phyloP scores from a whole-genome alignment of 225 moss, liverwort and hornwort genomes.

The Bryoerythrophyllum caledonicum region DNA sequence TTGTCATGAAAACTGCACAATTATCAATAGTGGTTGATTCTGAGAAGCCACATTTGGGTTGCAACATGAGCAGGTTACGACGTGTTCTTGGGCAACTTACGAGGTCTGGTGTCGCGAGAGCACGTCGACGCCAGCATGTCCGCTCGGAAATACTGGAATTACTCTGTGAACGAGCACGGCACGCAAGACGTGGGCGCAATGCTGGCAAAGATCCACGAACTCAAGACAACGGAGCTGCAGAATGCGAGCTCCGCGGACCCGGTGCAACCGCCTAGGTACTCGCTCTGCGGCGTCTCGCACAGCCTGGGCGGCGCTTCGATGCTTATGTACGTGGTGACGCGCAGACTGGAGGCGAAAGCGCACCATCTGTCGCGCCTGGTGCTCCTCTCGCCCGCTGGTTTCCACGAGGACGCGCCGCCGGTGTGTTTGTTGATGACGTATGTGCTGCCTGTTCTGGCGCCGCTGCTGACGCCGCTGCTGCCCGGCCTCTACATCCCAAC shows the following conservation, averaged over 20 bases:
- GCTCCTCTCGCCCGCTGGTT: conserved; percentile 88
- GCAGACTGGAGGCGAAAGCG: conserved; percentile 66
- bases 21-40: no score
- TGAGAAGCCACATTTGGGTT: no score
- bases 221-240: conserved; percentile 71
- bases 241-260: conserved; percentile 27
- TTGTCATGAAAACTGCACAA: no score
- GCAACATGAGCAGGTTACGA: conserved; percentile 97
- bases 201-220: conserved; percentile 69
- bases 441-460: conserved; percentile 49
- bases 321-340: conserved; percentile 76
- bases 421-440: conserved; percentile 50
- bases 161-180: conserved; percentile 82
- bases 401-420: conserved; percentile 72
- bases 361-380: conserved; percentile 79
- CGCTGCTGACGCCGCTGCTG: conserved; percentile 55
- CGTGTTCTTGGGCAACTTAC: conserved; percentile 93
- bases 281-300: conserved; percentile 82
- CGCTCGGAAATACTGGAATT: conserved; percentile 90
- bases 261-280: conserved; percentile 57
- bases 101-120: conserved; percentile 90
- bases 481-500: conserved; percentile 91
- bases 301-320: conserved; percentile 91
- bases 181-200: conserved; percentile 85
- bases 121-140: conserved; percentile 80